phyloP scores from a whole-genome alignment of 352 stramenopile species.

The Phytopythium aichiense region DNA sequence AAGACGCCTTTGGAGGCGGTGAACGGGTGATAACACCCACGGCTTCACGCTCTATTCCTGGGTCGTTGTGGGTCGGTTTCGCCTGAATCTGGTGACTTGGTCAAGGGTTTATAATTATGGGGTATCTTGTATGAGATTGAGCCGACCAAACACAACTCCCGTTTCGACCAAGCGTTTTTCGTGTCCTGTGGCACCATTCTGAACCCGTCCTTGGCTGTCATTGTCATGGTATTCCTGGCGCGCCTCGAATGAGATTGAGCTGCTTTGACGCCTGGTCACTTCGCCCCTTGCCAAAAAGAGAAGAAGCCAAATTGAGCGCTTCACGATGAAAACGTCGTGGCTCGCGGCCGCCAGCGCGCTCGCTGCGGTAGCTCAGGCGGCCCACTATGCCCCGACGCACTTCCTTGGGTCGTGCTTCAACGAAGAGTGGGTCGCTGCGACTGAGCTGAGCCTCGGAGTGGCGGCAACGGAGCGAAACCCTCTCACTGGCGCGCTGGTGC shows the following conservation, averaged over 20 bases:
- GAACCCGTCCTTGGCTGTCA: neutral
- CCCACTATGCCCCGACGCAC: conserved; percentile 27
- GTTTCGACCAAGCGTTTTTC: too few relatives aligned
- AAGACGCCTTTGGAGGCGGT: too few relatives aligned
- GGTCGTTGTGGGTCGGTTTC: too few relatives aligned
- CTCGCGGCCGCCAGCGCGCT: neutral
- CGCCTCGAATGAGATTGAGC: neutral
- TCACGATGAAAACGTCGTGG: neutral
- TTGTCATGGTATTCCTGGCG: neutral
- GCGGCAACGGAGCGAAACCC: conserved; percentile 16
- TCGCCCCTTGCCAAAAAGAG: neutral
- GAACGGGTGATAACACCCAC: too few relatives aligned
- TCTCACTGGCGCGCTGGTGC: conserved; percentile 10
- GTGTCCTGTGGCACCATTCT: too few relatives aligned
- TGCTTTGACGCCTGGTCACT: too few relatives aligned
- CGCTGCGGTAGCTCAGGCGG: neutral
- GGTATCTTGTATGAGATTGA: too few relatives aligned
- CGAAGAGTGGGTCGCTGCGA: conserved; percentile 21
- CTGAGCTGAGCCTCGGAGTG: conserved; percentile 19
- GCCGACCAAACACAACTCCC: too few relatives aligned
- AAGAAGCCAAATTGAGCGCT: neutral
- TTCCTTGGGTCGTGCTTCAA: conserved; percentile 39
- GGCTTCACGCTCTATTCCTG: too few relatives aligned
- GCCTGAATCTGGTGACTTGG: too few relatives aligned
- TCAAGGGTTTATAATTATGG: too few relatives aligned